phyloP scores from a whole-genome alignment of 805 yeast species.

The Scheffersomyces stipitis region DNA sequence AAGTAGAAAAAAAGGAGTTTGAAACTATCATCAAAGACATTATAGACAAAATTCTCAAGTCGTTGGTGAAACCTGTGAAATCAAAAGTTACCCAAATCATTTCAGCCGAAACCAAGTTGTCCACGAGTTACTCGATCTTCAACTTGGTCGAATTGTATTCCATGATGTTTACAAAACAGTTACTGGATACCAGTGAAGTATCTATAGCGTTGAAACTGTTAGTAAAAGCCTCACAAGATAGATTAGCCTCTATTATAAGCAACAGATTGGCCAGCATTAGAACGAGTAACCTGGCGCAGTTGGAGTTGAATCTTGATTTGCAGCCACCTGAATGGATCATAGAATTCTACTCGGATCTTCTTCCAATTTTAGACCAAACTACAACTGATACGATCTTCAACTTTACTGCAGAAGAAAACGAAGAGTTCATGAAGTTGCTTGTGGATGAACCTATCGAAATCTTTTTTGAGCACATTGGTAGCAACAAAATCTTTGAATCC shows the following conservation, averaged over 20 bases:
- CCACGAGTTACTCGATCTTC: constrained; percentile 55
- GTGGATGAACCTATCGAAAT: constrained; percentile 48
- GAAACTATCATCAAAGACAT: constrained; percentile 32
- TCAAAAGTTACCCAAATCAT: constrained; percentile 68
- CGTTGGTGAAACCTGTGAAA: constrained; percentile 59
- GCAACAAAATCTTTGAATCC: constrained; percentile 23
- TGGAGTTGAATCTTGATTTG: constrained; percentile 52
- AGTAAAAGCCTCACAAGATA: constrained; percentile 25
- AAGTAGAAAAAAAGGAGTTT: constrained; percentile 25
- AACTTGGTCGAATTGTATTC: constrained; percentile 67
- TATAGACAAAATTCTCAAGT: constrained; percentile 49
- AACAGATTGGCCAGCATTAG: constrained; percentile 32
- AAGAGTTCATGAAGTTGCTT: constrained; percentile 38
- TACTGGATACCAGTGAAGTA: constrained; percentile 19
- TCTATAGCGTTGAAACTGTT: constrained; percentile 23
- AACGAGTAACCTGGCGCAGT: constrained; percentile 37
- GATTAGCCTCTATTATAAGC: constrained; percentile 23
- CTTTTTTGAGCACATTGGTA: constrained; percentile 31
- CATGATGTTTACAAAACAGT: constrained; percentile 60
- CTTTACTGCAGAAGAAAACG: constrained; percentile 33
- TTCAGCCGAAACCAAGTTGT: constrained; percentile 59
- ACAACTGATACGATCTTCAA: constrained; percentile 35
- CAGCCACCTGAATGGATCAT: constrained; percentile 84
- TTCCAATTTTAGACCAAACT: constrained; percentile 53
- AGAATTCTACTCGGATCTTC: constrained; percentile 60